Evolutionary conservation across 441 rosid species (phyloP).

Genomic region (Codiaeum variegatum): DNA sequence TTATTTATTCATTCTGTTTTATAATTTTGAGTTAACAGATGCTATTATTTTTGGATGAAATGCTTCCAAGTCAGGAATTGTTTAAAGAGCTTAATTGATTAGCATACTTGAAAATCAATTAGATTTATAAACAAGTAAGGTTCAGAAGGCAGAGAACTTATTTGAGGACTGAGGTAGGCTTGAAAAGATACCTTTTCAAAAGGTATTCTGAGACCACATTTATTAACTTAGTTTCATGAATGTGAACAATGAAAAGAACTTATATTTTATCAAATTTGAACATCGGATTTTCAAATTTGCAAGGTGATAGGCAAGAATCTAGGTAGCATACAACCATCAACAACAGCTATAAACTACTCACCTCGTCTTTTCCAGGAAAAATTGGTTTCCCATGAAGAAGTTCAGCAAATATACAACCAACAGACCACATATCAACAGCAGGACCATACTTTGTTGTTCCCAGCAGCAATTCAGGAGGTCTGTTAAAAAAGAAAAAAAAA

Average conservation of each 20-base stretch:
- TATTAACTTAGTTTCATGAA: neutral
- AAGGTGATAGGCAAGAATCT: neutral
- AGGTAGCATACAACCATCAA: neutral
- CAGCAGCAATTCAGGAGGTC: constrained; percentile 96
- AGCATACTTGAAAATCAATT: neutral
- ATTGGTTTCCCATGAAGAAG: constrained; percentile 86
- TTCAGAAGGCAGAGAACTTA: neutral
- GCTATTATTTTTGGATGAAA: neutral
- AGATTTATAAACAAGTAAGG: neutral
- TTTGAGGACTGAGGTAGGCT: neutral
- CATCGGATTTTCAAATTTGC: neutral
- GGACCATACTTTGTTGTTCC: constrained; percentile 98
- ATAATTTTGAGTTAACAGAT: neutral
- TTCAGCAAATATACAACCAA: constrained; percentile 96
- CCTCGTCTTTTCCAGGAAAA: constrained; percentile 92
- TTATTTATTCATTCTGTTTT: neutral
- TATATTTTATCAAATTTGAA: neutral
- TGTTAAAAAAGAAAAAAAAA: constrained; percentile 24
- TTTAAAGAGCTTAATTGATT: neutral
- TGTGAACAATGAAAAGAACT: neutral
- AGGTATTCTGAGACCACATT: neutral
- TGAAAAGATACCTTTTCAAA: neutral
- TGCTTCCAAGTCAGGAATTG: neutral
- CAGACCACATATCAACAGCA: constrained; percentile 99
- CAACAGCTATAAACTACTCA: constrained; percentile 6